These are phyloP conservation scores for Pulveroboletus ravenelii DNA, from an alignment of 768 basidiomycete genomes.

Conservation along the genomic window DNA sequence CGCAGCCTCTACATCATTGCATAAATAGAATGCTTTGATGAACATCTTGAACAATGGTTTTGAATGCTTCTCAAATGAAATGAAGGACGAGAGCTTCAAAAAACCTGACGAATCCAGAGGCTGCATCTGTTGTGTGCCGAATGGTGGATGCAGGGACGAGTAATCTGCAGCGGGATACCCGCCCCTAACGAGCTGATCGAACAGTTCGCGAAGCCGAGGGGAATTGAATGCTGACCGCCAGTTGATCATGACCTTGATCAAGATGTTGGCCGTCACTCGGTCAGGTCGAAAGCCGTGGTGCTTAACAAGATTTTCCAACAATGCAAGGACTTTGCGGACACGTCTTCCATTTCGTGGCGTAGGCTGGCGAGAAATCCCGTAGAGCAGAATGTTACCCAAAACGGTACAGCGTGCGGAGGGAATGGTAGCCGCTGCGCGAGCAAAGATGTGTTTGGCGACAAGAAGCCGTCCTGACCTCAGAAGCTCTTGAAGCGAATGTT, in stretches of 20 bases:
- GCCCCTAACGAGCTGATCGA: constrained; percentile 55
- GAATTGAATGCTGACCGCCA: constrained; percentile 45
- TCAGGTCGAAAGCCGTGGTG: constrained; percentile 55
- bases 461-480: constrained; percentile 34
- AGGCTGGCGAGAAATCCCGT: constrained; percentile 35
- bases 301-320: constrained; percentile 40
- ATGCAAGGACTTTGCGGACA: constrained; percentile 38
- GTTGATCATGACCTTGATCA: constrained; percentile 55
- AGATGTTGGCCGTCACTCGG: constrained; percentile 64
- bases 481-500: constrained; percentile 19
- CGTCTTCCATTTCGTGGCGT: constrained; percentile 40
- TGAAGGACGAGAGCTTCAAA: constrained; percentile 36
- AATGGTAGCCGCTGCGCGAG: constrained; percentile 23
- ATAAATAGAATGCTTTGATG: constrained; percentile 55
- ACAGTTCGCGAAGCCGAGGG: constrained; percentile 47
- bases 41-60: constrained; percentile 71
- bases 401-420: constrained; percentile 34
- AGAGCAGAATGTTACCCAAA: constrained; percentile 56
- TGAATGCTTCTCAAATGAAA: constrained; percentile 57
- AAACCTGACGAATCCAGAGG: constrained; percentile 22
- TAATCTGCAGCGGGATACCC: constrained; percentile 49
- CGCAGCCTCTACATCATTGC: constrained; percentile 52
- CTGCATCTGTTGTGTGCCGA: constrained; percentile 33
- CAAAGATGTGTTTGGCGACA: constrained; percentile 43
- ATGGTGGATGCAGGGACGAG: constrained; percentile 38